Base-by-base conservation (phyloP, 2,329 filamentous ascomycete species). In the Thelonectria blattea region DNA sequence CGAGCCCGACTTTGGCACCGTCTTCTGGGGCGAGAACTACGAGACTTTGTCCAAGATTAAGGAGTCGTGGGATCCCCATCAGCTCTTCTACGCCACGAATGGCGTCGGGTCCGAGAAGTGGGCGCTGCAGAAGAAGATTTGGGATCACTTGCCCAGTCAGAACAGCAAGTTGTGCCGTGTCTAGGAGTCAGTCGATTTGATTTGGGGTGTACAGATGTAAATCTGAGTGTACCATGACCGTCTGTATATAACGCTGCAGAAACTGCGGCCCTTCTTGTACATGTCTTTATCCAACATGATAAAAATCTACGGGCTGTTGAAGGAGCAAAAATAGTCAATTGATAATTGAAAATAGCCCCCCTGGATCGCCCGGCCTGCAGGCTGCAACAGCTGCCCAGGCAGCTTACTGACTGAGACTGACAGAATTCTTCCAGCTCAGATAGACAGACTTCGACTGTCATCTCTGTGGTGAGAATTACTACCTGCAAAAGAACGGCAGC, bases 71-170 rank as follows among this genome's bases (percentile, higher is more conserved):
- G 85, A 85, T 69, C 75, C 79, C 0, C 63, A 73, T 20, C 71
- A 72, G 2, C 56, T 86, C 14, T 85, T 82, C 46, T 82, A 84
- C 56, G 81, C 80, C n/a, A 73, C 72, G 3, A 76, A 74, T 3
- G 80, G 73, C 11, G 83, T 86, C 20, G 84, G 83, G 0, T 83
- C 80, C 60, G 81, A 85, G 52, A 73, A 70, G 5, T 86, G 83
- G 83, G 68, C 71, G 18, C 77, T 79, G 7, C 56, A 62, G 22
- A 65, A 65, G 10, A 70, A 71, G 61, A 65, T 65, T 12, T 63
- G 55, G 49, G 63, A 53, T 15, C 62, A 61, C 45, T 32, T 65
- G 1, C 63, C 63, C 10, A 62, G 49, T 20, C 63, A 65, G 32
- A 65, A 64, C 43, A 64, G 63, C 56, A 64, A 60, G 52, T 58